These are phyloP conservation scores for Hemisphaericaspora nanyangensis DNA, from an alignment of 805 yeast genomes.

Conservation along the genomic window DNA sequence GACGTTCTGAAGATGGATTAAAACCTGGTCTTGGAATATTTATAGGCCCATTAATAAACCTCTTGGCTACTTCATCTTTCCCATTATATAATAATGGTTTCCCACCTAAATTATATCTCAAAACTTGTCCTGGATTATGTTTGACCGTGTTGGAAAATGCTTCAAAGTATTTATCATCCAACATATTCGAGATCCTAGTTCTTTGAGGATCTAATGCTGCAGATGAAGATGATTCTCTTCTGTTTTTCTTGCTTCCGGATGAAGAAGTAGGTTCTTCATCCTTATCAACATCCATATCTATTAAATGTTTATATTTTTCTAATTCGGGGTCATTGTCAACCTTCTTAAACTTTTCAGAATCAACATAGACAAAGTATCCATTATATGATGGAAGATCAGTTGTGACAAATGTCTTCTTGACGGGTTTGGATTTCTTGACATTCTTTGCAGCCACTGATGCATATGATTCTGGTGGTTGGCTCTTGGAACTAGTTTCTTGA, in stretches of 20 bases:
- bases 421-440: constrained; percentile 3
- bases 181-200: constrained; percentile 28
- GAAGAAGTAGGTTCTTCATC: constrained; percentile 6
- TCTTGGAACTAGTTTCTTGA: constrained; percentile 6
- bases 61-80: constrained; percentile 49
- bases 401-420: constrained; percentile 6
- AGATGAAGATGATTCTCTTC: constrained; percentile 6
- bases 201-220: constrained; percentile 18
- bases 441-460: constrained; percentile 19
- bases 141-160: constrained; percentile 71
- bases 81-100: constrained; percentile 71
- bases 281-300: constrained; percentile 43
- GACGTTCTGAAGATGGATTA: constrained; percentile 56
- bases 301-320: constrained; percentile 43
- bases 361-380: constrained; percentile 68
- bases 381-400: constrained; percentile 49
- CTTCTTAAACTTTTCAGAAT: constrained; percentile 60
- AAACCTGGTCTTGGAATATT: constrained; percentile 57
- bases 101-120: constrained; percentile 81
- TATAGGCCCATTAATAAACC: constrained; percentile 14
- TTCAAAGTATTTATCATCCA: constrained; percentile 77
- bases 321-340: constrained; percentile 50
- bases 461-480: constrained; percentile 14
- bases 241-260: neutral
- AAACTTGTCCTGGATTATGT: constrained; percentile 81